Percentiles rank a stretch among this genome's conserved stretches.
Evolutionary conservation across 352 stramenopile species (phyloP).

Genomic region (Pelagophyceae sp.): DNA sequence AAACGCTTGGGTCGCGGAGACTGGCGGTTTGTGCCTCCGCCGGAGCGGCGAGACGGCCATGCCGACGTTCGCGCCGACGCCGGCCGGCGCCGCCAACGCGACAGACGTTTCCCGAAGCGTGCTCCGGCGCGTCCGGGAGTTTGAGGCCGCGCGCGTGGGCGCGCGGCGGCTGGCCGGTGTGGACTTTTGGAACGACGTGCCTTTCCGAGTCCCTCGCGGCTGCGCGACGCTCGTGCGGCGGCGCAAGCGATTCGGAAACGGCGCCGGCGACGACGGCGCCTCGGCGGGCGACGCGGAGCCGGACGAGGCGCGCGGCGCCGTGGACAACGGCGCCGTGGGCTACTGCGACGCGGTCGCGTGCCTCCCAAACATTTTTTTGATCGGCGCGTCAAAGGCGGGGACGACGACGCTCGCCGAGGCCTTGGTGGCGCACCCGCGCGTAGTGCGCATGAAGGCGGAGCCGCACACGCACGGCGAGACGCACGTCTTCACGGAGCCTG

Average conservation of each 20-base stretch:
- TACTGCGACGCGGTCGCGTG: background rate
- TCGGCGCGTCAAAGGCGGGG: constrained; percentile 11
- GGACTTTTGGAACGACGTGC: no score
- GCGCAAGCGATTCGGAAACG: background rate
- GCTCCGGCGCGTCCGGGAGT: background rate
- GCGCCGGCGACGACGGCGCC: constrained; percentile 1
- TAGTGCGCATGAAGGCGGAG: background rate
- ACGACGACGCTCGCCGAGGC: constrained; percentile 18
- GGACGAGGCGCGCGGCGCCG: background rate
- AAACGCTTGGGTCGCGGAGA: background rate
- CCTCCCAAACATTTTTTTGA: constrained; percentile 6
- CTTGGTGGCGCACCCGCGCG: background rate
- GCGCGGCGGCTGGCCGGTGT: no score
- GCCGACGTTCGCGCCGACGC: background rate
- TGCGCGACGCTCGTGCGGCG: constrained; percentile 8
- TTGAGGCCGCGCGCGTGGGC: background rate
- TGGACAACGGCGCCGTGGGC: background rate
- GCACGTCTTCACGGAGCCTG: constrained; percentile 6
- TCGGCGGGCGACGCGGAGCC: background rate
- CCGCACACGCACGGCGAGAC: constrained; percentile 14
- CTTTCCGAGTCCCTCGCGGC: background rate
- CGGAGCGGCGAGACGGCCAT: background rate
- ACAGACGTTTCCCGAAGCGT: background rate
- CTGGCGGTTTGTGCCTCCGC: background rate
- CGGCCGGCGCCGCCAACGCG: no score